A percentile compares a stretch with the other conserved stretches of the same genome.
Evolutionary conservation across 2,329 filamentous ascomycete species (phyloP).

Genomic region (Pseudogymnoascus sp.): DNA sequence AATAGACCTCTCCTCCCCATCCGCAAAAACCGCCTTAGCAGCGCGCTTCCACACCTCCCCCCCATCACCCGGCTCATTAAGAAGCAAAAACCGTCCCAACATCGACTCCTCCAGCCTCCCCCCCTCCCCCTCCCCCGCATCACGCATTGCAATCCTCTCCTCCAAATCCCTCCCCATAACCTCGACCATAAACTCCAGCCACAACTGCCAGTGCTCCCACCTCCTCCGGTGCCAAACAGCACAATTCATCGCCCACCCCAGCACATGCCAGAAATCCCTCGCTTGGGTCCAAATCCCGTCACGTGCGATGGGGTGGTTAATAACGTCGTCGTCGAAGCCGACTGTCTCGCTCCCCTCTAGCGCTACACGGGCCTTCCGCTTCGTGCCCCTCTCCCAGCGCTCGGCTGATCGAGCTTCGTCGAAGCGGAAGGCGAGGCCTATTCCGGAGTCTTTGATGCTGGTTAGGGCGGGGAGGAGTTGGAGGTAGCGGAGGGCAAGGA

Average conservation of each 20-base stretch:
- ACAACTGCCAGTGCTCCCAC: slow-evolving; percentile 76
- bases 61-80: slow-evolving; percentile 27
- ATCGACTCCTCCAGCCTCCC: slow-evolving; percentile 46
- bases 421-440: slow-evolving; percentile 32
- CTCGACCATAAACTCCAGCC: slow-evolving; percentile 74
- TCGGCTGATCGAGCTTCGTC: slow-evolving; percentile 33
- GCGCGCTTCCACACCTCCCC: slow-evolving; percentile 43
- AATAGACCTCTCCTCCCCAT: slow-evolving; percentile 47
- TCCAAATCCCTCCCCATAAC: slow-evolving; percentile 59
- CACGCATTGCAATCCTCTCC: slow-evolving; percentile 9
- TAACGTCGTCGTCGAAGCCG: slow-evolving; percentile 36
- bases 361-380: slow-evolving; percentile 30
- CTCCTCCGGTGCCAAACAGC: slow-evolving; percentile 63
- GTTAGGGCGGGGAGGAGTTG: neutral
- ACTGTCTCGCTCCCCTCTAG: slow-evolving; percentile 31
- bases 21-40: slow-evolving; percentile 60
- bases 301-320: slow-evolving; percentile 55
- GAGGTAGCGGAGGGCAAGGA: neutral
- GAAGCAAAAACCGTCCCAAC: slow-evolving; percentile 50
- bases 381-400: slow-evolving; percentile 24
- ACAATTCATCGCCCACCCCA: slow-evolving; percentile 93
- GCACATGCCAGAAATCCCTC: slow-evolving; percentile 79
- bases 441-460: neutral
- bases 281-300: slow-evolving; percentile 64
- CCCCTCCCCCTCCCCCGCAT: slow-evolving; percentile 22